Percentiles rank a stretch among this genome's conserved stretches.
Evolutionary conservation across 2,329 filamentous ascomycete species (phyloP).

Genomic region (Rhinocladiella mackenziei): DNA sequence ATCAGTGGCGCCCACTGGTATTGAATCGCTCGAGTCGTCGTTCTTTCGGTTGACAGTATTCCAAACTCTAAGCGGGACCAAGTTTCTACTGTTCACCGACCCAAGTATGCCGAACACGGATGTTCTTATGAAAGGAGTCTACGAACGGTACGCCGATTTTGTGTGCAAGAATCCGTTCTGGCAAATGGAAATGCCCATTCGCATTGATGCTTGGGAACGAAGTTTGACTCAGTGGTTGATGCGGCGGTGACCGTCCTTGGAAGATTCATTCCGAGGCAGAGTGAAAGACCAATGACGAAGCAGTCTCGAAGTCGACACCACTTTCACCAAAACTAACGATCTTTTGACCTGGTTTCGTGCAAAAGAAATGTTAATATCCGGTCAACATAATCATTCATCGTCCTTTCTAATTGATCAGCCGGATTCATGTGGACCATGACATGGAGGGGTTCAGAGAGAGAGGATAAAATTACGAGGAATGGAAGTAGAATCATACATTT

Average conservation of each 20-base stretch:
- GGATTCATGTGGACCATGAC: no score
- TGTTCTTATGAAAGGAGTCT: slow-evolving; percentile 74
- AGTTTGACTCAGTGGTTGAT: slow-evolving; percentile 77
- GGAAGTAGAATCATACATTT: no score
- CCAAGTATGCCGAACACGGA: slow-evolving; percentile 83
- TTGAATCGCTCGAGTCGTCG: slow-evolving; percentile 90
- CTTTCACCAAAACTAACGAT: no score
- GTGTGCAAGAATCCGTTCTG: slow-evolving; percentile 99
- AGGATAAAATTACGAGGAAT: no score
- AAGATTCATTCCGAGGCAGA: neutral
- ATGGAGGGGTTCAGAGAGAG: no score
- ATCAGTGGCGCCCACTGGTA: slow-evolving; percentile 52
- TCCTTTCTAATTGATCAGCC: no score
- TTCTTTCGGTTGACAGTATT: slow-evolving; percentile 96
- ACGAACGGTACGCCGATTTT: slow-evolving; percentile 92
- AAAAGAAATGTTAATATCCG: no score
- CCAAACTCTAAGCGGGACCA: slow-evolving; percentile 87
- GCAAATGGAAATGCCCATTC: slow-evolving; percentile 92
- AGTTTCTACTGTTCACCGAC: slow-evolving; percentile 95
- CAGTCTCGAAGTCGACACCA: neutral
- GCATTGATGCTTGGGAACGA: slow-evolving; percentile 92
- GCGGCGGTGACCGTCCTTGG: slow-evolving; percentile 36
- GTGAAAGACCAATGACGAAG: neutral
- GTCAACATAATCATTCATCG: no score
- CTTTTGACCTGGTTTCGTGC: no score